Evolutionary conservation across 768 basidiomycete species (phyloP), one percentile per base, ranked within the genome.

Genomic region (Suillus paluster): DNA sequence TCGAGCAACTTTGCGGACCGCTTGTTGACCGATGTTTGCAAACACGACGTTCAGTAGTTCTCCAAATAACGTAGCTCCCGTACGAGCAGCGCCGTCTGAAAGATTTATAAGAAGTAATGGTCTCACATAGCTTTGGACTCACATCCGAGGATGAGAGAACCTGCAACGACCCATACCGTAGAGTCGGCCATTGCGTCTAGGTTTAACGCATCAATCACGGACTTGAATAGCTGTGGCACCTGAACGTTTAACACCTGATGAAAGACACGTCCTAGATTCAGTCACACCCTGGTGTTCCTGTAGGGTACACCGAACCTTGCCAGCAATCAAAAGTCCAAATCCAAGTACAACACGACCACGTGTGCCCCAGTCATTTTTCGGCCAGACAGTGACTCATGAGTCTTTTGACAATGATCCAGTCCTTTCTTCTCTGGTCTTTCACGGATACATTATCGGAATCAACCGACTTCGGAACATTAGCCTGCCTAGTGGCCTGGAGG

Each of bases 41-140:
- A 99, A 99, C 6, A 98, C 88, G 0, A 97, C 96, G 67, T 99
- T 99, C 39, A 99, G 78, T 2, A 99, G 80, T 76, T 99, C 97
- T 14, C 89, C 88, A 65, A 94, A 97, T 10, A 98, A 81, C 0
- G 93, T 92, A 4, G 97, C 91, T 41, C 94, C 90, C 49, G 99
- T 85, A 46, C 97, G 84, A 1, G 97, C 95, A 7, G 87, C 86
- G 1, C 95, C 97, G 71, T 99, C 97, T 99, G 57, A 21, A 34
- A 53, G 33, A 57, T 12, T 0, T 58, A 61, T 39, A 57, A 60
- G 56, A 62, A 55, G 56, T 33, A 44, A 30, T 36, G 55, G 14
- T 14, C 19, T 57, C 21, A 33, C 27, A 12, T 7, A 3, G 42
- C 34, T 14, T 49, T 60, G 42, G 10, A 84, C 95, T 66, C 72